Evolutionary conservation across 768 basidiomycete genomes (phyloP).

Genomic region (Psilocybe sp.): DNA sequence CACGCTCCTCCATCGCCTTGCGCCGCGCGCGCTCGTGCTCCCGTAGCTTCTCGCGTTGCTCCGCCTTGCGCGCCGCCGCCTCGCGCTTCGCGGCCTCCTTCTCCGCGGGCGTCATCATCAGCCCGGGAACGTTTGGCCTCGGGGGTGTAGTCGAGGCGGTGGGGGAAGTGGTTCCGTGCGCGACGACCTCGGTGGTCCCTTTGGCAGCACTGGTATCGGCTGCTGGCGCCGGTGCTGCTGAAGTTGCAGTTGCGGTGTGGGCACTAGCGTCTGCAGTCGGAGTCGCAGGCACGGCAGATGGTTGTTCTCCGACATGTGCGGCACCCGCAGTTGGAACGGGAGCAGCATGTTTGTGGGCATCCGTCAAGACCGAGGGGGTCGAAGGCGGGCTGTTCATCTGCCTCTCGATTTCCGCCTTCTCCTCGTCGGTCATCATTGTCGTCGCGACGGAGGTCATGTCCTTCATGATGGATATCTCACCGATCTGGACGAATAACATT

Average conservation of each 20-base stretch:
- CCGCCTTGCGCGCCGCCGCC: conserved; percentile 62
- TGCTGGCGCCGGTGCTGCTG: too few relatives aligned
- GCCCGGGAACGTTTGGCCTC: conserved; percentile 7
- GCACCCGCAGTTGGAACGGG: conserved; percentile 7
- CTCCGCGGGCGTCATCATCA: conserved; percentile 22
- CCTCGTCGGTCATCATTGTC: conserved; percentile 90
- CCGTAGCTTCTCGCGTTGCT: conserved; percentile 82
- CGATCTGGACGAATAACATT: conserved; percentile 57
- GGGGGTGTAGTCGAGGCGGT: conserved; percentile 9
- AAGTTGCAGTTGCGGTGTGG: conserved; percentile 4
- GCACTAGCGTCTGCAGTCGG: not conserved
- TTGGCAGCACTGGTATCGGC: conserved; percentile 5
- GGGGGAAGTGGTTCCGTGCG: not conserved
- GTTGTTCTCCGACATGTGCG: not conserved
- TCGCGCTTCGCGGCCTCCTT: conserved; percentile 40
- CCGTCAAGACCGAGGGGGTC: conserved; percentile 2
- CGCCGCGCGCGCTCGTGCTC: conserved; percentile 80
- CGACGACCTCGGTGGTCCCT: too few relatives aligned
- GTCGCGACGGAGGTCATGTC: conserved; percentile 84
- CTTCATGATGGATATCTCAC: conserved; percentile 95
- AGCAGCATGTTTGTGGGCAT: conserved; percentile 10
- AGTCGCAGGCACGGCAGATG: not conserved
- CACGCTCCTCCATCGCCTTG: conserved; percentile 76
- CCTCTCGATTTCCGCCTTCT: conserved; percentile 82
- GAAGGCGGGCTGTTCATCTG: conserved; percentile 42